Conservation (phyloP, 305 asterid species). For the Solanum hybrid region DNA sequence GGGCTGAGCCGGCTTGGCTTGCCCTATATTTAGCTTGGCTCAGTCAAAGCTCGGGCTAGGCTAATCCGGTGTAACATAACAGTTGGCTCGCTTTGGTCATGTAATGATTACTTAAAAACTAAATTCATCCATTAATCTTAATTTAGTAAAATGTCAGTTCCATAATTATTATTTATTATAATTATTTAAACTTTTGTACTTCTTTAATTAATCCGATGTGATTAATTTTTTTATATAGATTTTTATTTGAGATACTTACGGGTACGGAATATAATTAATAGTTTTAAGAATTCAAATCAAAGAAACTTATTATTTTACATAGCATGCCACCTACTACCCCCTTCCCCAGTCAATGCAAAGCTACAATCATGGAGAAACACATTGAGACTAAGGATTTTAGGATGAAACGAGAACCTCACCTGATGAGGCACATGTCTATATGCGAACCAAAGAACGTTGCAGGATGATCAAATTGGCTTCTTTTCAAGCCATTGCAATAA, state of each 20-base stretch:
- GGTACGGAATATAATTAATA: background rate
- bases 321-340: background rate
- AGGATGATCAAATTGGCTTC: background rate
- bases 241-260: background rate
- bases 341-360: background rate
- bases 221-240: background rate
- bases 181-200: background rate
- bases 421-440: background rate
- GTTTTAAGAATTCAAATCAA: background rate
- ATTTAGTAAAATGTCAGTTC: background rate
- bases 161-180: background rate
- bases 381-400: background rate
- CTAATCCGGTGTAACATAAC: background rate
- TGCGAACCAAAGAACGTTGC: background rate
- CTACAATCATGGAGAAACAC: background rate
- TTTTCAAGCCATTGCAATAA: background rate
- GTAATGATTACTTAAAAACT: background rate
- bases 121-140: background rate
- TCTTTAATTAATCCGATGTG: background rate
- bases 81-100: background rate
- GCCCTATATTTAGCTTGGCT: background rate
- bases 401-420: background rate
- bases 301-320: background rate
- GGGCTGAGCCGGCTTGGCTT: background rate
- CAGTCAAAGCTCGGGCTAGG: background rate